Conservation (phyloP, 1,284 basidiomycete species). For the Schizophyllum commune region DNA sequence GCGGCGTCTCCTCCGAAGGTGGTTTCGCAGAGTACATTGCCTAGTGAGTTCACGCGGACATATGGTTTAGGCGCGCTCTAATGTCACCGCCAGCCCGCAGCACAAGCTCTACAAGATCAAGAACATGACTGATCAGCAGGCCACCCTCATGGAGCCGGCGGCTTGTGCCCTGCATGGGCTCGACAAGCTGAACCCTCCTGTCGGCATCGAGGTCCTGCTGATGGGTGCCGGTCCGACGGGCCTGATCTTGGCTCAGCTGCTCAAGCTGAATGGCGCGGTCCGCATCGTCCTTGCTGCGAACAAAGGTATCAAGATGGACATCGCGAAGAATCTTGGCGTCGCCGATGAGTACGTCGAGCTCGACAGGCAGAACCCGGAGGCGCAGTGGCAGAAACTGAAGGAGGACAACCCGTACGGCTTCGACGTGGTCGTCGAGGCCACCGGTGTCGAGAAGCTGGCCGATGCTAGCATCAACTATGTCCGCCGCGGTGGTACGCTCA, state of each 20-base stretch:
- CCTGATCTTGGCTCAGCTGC: slow-evolving; percentile 77
- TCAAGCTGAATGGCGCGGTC: slow-evolving; percentile 77
- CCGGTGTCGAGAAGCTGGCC: slow-evolving; percentile 75
- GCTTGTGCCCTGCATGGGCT: slow-evolving; percentile 85
- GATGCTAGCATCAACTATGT: slow-evolving; percentile 82
- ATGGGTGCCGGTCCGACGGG: slow-evolving; percentile 72
- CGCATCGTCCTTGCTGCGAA: slow-evolving; percentile 76
- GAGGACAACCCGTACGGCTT: slow-evolving; percentile 79
- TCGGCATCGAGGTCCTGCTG: slow-evolving; percentile 73
- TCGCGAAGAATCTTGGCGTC: slow-evolving; percentile 69
- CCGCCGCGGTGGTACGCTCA: slow-evolving; percentile 68
- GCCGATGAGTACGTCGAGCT: slow-evolving; percentile 81
- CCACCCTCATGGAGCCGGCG: slow-evolving; percentile 82
- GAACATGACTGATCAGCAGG: slow-evolving; percentile 82
- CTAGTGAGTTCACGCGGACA: slow-evolving; percentile 41
- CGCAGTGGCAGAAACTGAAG: slow-evolving; percentile 74
- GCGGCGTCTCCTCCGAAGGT: slow-evolving; percentile 71
- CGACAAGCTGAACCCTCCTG: slow-evolving; percentile 72
- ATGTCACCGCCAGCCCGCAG: slow-evolving; percentile 31
- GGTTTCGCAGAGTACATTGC: slow-evolving; percentile 85
- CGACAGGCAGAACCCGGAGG: slow-evolving; percentile 65
- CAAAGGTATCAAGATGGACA: slow-evolving; percentile 79
- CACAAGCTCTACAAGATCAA: slow-evolving; percentile 79
- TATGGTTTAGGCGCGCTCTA: background rate
- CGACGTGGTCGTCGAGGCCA: slow-evolving; percentile 84